Evolutionary conservation across 2,329 filamentous ascomycete species (phyloP).

Genomic region (Monilinia fructigena): DNA sequence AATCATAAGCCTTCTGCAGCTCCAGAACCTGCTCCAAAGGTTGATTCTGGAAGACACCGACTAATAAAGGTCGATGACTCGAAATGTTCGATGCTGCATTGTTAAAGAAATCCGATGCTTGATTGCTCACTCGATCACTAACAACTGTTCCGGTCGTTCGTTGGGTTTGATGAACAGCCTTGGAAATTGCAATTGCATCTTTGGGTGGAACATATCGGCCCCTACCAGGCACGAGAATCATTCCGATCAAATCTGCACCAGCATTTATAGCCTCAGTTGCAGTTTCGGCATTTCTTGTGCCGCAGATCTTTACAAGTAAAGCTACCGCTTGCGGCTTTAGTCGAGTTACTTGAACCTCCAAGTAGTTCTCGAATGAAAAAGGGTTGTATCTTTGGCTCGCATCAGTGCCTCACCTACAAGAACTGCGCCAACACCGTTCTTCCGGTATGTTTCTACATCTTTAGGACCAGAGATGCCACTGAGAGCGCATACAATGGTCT

Average conservation of each 20-base stretch:
- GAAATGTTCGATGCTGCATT: constrained; percentile 49
- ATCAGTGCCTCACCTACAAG: constrained; percentile 95
- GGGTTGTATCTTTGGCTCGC: constrained; percentile 77
- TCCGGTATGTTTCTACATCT: constrained; percentile 84
- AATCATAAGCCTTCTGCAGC: constrained; percentile 69
- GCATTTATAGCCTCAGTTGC: constrained; percentile 78
- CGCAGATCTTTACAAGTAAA: constrained; percentile 93
- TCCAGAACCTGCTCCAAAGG: constrained; percentile 77
- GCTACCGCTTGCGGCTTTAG: constrained; percentile 44
- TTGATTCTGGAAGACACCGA: constrained; percentile 93
- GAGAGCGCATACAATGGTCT: constrained; percentile 86
- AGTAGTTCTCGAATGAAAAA: constrained; percentile 88
- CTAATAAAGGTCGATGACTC: constrained; percentile 67
- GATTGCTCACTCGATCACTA: constrained; percentile 34
- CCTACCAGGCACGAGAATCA: constrained; percentile 81
- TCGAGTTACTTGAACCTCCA: constrained; percentile 49
- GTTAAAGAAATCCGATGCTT: constrained; percentile 70
- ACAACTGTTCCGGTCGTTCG: constrained; percentile 33
- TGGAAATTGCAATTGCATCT: constrained; percentile 76
- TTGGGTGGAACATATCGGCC: constrained; percentile 79
- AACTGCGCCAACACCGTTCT: constrained; percentile 87
- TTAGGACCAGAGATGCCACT: constrained; percentile 89
- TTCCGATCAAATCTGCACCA: constrained; percentile 88
- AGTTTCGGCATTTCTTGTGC: constrained; percentile 78
- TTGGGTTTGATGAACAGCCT: constrained; percentile 61